Percentiles rank a stretch among this genome's conserved stretches.
phyloP scores from a whole-genome alignment of 2,329 filamentous ascomycete species.

The Fusarium tricinctum region DNA sequence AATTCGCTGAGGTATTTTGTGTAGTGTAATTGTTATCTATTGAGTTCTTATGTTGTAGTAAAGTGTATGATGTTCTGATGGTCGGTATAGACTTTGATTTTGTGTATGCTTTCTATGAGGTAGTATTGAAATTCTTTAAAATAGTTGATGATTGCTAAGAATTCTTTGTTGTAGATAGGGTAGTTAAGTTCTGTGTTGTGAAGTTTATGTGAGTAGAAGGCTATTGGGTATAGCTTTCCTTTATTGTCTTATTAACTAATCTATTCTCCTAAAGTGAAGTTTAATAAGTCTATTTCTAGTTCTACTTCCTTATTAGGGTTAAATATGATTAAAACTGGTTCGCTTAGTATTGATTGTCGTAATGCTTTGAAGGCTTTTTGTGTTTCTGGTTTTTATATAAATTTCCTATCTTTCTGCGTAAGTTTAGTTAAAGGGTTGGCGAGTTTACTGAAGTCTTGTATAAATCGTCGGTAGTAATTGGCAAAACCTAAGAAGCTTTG shows the following conservation, averaged over 20 bases:
- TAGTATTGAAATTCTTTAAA: background rate
- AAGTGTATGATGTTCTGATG: background rate
- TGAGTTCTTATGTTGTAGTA: background rate
- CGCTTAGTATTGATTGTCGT: background rate
- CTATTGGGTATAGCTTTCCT: background rate
- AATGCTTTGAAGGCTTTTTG: background rate
- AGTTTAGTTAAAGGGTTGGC: conserved; percentile 6
- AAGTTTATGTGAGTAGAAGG: background rate
- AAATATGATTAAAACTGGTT: background rate
- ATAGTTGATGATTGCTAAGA: background rate
- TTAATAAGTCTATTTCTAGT: background rate
- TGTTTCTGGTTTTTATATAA: background rate
- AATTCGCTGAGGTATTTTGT: background rate
- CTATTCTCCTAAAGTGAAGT: background rate
- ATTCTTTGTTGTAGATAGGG: background rate
- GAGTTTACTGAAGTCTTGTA: conserved; percentile 32
- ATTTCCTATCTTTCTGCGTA: conserved; percentile 12
- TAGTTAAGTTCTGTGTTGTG: background rate
- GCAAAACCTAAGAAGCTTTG: conserved; percentile 27
- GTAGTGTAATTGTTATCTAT: background rate
- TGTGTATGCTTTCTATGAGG: no score
- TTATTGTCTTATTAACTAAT: background rate
- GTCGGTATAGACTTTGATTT: background rate
- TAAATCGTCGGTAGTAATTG: conserved; percentile 12
- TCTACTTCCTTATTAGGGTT: background rate